A percentile compares a stretch with the other conserved stretches of the same genome.
phyloP scores from a whole-genome alignment of 345 rosid genomes.

The Salix koriyanagi region DNA sequence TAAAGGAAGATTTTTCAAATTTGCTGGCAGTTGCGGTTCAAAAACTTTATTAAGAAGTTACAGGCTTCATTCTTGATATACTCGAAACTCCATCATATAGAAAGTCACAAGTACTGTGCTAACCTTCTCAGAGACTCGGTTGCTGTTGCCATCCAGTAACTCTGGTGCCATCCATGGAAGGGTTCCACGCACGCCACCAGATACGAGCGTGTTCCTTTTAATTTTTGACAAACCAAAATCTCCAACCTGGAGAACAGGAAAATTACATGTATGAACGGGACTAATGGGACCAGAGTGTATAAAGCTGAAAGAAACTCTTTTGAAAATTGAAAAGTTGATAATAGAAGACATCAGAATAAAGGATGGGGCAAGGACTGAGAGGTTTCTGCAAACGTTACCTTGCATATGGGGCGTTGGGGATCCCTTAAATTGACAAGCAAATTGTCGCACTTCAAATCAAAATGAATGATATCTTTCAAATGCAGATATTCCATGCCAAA shows the following conservation, averaged over 20 bases:
- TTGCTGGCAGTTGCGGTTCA: not conserved
- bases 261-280: not conserved
- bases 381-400: conserved; percentile 37
- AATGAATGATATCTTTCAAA: conserved; percentile 77
- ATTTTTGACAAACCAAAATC: conserved; percentile 95
- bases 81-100: not conserved
- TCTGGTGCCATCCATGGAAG: conserved; percentile 99
- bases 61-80: not conserved
- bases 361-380: not conserved
- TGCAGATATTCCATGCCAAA: conserved; percentile 97
- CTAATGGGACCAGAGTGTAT: not conserved
- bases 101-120: not conserved
- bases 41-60: too few relatives aligned
- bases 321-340: not conserved
- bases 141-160: conserved; percentile 69
- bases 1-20: not conserved
- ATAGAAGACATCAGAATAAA: not conserved
- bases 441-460: conserved; percentile 95
- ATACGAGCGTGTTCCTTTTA: conserved; percentile 77
- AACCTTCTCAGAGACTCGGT: conserved; percentile 83
- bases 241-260: conserved; percentile 54
- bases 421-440: conserved; percentile 84
- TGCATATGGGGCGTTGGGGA: conserved; percentile 87
- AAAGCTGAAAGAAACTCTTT: not conserved
- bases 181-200: conserved; percentile 93